Evolutionary conservation across 148 eudicot species (phyloP).

Genomic region (Dianthus caryophyllus): DNA sequence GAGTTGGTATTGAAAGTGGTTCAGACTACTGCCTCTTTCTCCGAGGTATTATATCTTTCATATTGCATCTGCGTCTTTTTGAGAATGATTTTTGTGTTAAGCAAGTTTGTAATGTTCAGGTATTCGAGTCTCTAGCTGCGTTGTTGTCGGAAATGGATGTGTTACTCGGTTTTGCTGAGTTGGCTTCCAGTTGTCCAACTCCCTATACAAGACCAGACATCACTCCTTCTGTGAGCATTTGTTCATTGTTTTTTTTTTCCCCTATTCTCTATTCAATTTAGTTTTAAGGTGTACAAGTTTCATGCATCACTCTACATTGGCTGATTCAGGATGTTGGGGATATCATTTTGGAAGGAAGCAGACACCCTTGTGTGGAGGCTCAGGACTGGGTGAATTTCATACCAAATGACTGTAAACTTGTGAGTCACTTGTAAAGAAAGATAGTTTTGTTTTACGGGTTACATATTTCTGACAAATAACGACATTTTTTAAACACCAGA

Average conservation of each 20-base stretch:
- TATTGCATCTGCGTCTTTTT: slow-evolving; percentile 14
- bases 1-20: slow-evolving; percentile 82
- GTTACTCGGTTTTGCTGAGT: slow-evolving; percentile 90
- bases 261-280: background rate
- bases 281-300: background rate
- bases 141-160: slow-evolving; percentile 89
- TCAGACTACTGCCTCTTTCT: slow-evolving; percentile 69
- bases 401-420: slow-evolving; percentile 94
- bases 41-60: slow-evolving; percentile 61
- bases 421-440: slow-evolving; percentile 35
- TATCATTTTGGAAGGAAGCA: slow-evolving; percentile 84
- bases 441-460: background rate
- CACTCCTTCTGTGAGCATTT: slow-evolving; percentile 60
- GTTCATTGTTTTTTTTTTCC: slow-evolving; percentile 2
- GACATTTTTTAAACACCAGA: slow-evolving; percentile 34
- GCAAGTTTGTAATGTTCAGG: slow-evolving; percentile 42
- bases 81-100: slow-evolving; percentile 11
- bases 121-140: slow-evolving; percentile 65
- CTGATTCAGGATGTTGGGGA: slow-evolving; percentile 72
- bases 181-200: slow-evolving; percentile 84
- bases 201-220: slow-evolving; percentile 86
- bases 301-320: slow-evolving; percentile 1
- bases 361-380: slow-evolving; percentile 99
- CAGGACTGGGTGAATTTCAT: slow-evolving; percentile 99
- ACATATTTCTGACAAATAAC: slow-evolving; percentile 4